phyloP scores from a whole-genome alignment of 257 asterid genomes.

The Phtheirospermum japonicum region DNA sequence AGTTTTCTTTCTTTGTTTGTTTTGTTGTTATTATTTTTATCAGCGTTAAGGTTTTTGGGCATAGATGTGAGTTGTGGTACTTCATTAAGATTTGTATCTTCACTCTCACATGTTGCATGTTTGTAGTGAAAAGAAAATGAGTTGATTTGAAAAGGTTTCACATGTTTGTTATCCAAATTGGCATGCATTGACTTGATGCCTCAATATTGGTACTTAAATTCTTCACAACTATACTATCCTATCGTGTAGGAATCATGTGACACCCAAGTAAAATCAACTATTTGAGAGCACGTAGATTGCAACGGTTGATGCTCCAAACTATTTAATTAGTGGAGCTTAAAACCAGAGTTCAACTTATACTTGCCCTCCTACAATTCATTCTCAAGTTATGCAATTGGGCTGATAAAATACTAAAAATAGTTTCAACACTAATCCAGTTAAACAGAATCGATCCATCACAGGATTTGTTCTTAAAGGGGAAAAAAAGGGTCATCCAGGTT shows the following conservation, averaged over 20 bases:
- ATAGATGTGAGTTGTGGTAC: neutral
- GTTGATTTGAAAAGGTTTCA: slow-evolving; percentile 13
- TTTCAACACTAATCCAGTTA: too few species aligned
- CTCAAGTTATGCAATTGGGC: too few species aligned
- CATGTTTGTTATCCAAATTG: neutral
- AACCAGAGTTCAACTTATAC: too few species aligned
- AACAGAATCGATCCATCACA: too few species aligned
- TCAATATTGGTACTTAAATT: too few species aligned
- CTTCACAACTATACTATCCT: too few species aligned
- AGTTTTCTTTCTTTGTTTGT: neutral
- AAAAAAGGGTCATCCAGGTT: slow-evolving; percentile 22
- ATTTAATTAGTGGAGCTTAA: too few species aligned
- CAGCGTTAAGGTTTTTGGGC: neutral
- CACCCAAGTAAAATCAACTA: neutral
- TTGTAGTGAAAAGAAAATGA: neutral
- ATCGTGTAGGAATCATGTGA: neutral
- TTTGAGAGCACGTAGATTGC: neutral
- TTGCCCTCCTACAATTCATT: too few species aligned
- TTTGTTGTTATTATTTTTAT: neutral
- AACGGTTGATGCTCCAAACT: neutral
- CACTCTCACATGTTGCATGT: neutral
- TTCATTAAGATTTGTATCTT: neutral
- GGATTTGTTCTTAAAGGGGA: too few species aligned
- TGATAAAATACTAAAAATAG: too few species aligned
- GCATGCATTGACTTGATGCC: neutral